Evolutionary conservation across 805 yeast genomes (phyloP), one percentile per base, ranked within the genome.

Genomic region (Clavispora vitiphila): DNA sequence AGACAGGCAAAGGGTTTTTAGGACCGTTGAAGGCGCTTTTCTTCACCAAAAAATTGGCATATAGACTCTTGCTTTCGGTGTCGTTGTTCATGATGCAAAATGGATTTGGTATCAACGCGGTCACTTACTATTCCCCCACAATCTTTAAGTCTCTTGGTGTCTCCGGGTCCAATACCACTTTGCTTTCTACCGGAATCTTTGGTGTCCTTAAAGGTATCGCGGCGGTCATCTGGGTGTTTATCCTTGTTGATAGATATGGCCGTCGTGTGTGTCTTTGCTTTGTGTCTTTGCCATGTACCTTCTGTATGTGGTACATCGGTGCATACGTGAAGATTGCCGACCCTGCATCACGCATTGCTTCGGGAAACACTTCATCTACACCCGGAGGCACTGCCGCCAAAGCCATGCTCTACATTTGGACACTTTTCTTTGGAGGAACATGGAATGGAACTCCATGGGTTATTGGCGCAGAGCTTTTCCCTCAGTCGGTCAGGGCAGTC

Each of bases 81-180:
- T 57, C 69, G 3, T 49, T 67, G 24, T 71, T 70, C 48, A 54
- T 65, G 44, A 60, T 73, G 55, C 77, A 72, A 45, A 72, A 71
- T 47, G 65, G 74, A 18, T 66, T 66, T 42, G 78, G 79, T 27
- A 71, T 76, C 50, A 67, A 73, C 47, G 76, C 78, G 30, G 64
- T 75, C 39, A 73, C 70, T 35, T 77, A 77, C 53, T 77, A 76
- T 53, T 72, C 80, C n/a, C 78, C 78, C 19, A 64, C 69, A 8
- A 64, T 77, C 34, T 74, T 76, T 57, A 60, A 67, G 46, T 64
- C 77, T 3, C 62, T 76, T 43, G 81, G 81, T 14, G 65, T 76
- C 15, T 55, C 55, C 25, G 74, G 78, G 1, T 54, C 69, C 7
- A 61, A 69, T 37, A 69, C 77, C 1, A 68, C 71, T 2, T 61